A percentile compares a stretch with the other conserved stretches of the same genome.
Evolutionary conservation across 805 yeast species (phyloP).

Genomic region (Pichia phayaonensis): DNA sequence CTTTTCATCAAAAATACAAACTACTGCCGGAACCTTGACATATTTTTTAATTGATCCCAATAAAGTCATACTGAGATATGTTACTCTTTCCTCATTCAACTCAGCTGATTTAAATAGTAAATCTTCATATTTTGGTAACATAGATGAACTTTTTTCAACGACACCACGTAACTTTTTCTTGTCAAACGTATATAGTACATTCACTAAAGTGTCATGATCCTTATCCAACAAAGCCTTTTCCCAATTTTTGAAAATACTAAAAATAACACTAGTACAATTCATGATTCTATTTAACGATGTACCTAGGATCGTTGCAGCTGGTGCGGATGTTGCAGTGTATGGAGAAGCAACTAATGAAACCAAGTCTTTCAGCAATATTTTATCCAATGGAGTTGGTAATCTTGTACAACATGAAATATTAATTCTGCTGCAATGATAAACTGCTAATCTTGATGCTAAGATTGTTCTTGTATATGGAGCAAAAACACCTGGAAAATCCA

Average conservation of each 20-base stretch:
- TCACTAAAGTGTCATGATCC: slow-evolving; percentile 51
- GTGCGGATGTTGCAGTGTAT: slow-evolving; percentile 58
- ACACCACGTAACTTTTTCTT: slow-evolving; percentile 51
- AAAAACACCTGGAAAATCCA: slow-evolving; percentile 52
- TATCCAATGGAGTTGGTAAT: slow-evolving; percentile 59
- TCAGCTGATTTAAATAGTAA: slow-evolving; percentile 47
- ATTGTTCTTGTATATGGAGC: slow-evolving; percentile 73
- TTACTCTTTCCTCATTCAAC: slow-evolving; percentile 50
- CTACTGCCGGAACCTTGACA: slow-evolving; percentile 41
- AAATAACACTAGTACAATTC: slow-evolving; percentile 42
- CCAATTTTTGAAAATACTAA: slow-evolving; percentile 39
- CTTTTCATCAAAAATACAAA: slow-evolving; percentile 44
- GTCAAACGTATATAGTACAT: slow-evolving; percentile 52
- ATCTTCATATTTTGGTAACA: slow-evolving; percentile 39
- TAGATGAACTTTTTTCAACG: slow-evolving; percentile 48
- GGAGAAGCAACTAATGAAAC: slow-evolving; percentile 58
- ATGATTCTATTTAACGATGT: slow-evolving; percentile 64
- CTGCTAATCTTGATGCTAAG: slow-evolving; percentile 64
- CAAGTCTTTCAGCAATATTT: slow-evolving; percentile 54
- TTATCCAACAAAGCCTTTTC: slow-evolving; percentile 37
- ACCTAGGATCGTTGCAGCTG: slow-evolving; percentile 61
- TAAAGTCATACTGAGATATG: slow-evolving; percentile 44
- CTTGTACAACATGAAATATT: slow-evolving; percentile 66
- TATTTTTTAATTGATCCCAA: slow-evolving; percentile 34
- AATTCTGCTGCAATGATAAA: slow-evolving; percentile 69